Conservation (phyloP, 495 filamentous ascomycete genomes). For the Lentithecium fluviatile region DNA sequence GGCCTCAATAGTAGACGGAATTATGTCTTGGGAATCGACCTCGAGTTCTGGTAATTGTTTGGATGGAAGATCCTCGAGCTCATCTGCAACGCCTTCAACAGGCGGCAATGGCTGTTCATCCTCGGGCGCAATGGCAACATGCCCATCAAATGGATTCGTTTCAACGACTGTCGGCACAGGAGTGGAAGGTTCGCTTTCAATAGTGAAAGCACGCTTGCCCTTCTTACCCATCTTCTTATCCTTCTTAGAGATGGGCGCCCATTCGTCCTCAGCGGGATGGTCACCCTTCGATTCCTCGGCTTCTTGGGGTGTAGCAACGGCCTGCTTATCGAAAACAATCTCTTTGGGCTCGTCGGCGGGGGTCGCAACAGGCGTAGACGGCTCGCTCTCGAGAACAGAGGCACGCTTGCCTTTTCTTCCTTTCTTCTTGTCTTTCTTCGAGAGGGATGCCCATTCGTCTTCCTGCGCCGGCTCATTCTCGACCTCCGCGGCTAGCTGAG, state of each 20-base stretch:
- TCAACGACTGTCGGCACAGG: background rate
- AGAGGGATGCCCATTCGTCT: background rate
- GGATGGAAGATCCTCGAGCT: background rate
- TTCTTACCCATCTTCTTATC: conserved; percentile 35
- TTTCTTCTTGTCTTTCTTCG: conserved; percentile 28
- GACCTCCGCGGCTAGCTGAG: background rate
- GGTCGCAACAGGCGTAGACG: background rate
- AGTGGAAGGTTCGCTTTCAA: conserved; percentile 3
- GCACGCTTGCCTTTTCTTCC: conserved; percentile 13
- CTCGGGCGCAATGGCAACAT: background rate
- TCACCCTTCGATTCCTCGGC: conserved; percentile 1
- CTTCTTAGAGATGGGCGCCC: conserved; percentile 27
- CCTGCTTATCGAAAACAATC: background rate
- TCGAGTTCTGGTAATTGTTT: too few relatives aligned
- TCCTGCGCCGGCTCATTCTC: background rate
- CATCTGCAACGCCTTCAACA: background rate
- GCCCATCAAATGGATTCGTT: background rate
- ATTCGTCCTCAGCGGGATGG: background rate
- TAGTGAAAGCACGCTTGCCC: conserved; percentile 7
- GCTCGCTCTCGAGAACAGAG: conserved; percentile 3
- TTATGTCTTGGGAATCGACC: too few relatives aligned
- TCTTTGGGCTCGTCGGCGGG: conserved; percentile 1
- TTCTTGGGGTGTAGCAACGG: background rate
- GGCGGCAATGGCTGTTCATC: background rate
- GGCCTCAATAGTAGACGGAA: too few relatives aligned